A percentile compares a stretch with the other conserved stretches of the same genome.
phyloP scores from a whole-genome alignment of 2,329 filamentous ascomycete species.

The Alternaria sp. region DNA sequence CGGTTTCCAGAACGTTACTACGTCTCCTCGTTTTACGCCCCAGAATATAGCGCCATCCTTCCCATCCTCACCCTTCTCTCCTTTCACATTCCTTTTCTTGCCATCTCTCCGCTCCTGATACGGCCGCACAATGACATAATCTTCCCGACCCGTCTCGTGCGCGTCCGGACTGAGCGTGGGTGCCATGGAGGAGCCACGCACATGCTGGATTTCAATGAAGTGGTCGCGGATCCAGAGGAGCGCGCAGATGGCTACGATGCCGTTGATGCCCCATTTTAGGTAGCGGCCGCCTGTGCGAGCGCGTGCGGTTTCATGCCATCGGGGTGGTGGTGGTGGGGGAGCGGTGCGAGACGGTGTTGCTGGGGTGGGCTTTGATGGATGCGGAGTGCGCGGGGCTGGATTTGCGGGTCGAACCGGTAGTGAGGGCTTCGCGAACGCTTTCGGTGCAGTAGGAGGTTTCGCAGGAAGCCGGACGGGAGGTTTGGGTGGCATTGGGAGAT shows the following conservation, averaged over 20 bases:
- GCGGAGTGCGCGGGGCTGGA: slow-evolving; percentile 2
- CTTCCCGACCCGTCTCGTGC: slow-evolving; percentile 47
- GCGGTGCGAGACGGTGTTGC: slow-evolving; percentile 2
- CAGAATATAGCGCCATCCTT: not conserved
- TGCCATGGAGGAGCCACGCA: slow-evolving; percentile 53
- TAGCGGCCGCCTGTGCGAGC: slow-evolving; percentile 16
- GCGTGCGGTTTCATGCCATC: slow-evolving; percentile 9
- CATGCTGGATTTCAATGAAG: slow-evolving; percentile 44
- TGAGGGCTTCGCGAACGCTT: slow-evolving; percentile 1
- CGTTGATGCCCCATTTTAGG: slow-evolving; percentile 18
- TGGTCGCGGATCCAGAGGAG: slow-evolving; percentile 50
- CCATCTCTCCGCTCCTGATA: slow-evolving; percentile 1
- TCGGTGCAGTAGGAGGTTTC: slow-evolving; percentile 7
- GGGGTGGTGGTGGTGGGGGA: slow-evolving; percentile 5
- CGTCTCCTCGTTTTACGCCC: slow-evolving; percentile 50
- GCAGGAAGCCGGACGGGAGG: slow-evolving; percentile 23
- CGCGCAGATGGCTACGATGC: slow-evolving; percentile 19
- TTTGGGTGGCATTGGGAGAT: slow-evolving; percentile 32
- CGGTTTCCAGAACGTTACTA: slow-evolving; percentile 61
- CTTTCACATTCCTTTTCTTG: not conserved
- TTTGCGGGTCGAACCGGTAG: not conserved
- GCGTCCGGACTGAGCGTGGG: slow-evolving; percentile 54
- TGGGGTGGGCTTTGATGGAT: slow-evolving; percentile 1
- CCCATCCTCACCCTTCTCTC: not conserved
- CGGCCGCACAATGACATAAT: slow-evolving; percentile 48